A percentile compares a stretch with the other conserved stretches of the same genome.
Conservation (phyloP, 2,329 filamentous ascomycete species). For the Aspergillus clavatus region DNA sequence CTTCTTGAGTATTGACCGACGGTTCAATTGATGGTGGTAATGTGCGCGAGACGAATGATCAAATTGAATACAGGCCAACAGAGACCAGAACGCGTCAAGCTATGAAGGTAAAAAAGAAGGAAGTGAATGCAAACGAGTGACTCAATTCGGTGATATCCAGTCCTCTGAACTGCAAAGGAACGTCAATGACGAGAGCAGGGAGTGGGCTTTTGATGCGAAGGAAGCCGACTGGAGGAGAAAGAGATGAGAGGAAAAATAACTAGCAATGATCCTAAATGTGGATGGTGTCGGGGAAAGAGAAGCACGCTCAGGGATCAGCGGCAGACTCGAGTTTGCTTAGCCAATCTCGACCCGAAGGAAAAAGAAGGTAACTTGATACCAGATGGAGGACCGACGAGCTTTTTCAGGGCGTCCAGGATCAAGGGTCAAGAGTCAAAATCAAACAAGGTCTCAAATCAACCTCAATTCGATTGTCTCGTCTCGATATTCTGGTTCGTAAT, state of each 20-base stretch:
- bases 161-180: not conserved
- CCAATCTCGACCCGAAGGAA: not conserved
- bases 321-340: too few relatives aligned
- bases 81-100: not conserved
- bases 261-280: too few relatives aligned
- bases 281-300: too few relatives aligned
- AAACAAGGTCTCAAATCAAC: slow-evolving; percentile 1
- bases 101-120: not conserved
- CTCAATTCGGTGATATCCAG: not conserved
- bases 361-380: not conserved
- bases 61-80: not conserved
- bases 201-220: too few relatives aligned
- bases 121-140: slow-evolving; percentile 10
- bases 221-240: slow-evolving; percentile 1
- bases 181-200: too few relatives aligned
- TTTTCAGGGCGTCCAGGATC: not conserved
- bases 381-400: not conserved
- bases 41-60: too few relatives aligned
- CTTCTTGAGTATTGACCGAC: not conserved
- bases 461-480: not conserved
- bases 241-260: slow-evolving; percentile 3
- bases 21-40: not conserved
- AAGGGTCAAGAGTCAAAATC: not conserved
- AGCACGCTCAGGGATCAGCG: too few relatives aligned
- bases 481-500: not conserved